Evolutionary conservation across 345 rosid species (phyloP), one percentile per base, ranked within the genome.

Genomic region (Isatis tinctoria): DNA sequence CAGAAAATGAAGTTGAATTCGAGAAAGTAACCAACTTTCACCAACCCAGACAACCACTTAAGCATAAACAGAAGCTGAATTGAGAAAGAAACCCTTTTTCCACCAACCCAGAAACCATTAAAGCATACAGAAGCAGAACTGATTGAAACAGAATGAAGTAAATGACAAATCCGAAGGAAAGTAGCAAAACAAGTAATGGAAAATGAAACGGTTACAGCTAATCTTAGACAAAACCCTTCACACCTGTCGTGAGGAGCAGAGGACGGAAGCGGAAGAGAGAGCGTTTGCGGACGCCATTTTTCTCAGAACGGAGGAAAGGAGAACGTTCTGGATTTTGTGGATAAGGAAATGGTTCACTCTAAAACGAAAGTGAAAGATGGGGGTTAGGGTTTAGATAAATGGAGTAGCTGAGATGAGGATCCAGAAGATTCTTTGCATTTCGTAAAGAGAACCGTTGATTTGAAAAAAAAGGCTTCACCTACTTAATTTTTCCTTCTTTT

Each of bases 191-290:
- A 41, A 54, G 56, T 73, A n/a, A 12, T 26, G 27, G 12, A 60
- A 37, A 43, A 36, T 26, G 0, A 41, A 72, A 63, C 13, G 37
- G 66, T 27, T 18, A 43, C 27, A 24, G 58, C 17, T 18, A 51
- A 5, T 12, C 5, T 48, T 5, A 35, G 30, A 45, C 9, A 53
- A 22, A 47, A 10, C 13, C 12, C 3, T 35, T 6, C 22, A 89
- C 97, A 89, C 97, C 96, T 90, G 91, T 60, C 80, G 88, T 53
- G 90, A 84, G 56, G 90, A 82, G 84, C 91, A 87, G 70, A 92
- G 77, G 20, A 88, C 74, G 49, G 90, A 90, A 18, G 92, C 88
- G 0, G 91, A 80, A 12, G 88, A 85, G 27, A 92, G 81, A 60
- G 94, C 92, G 72, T 88, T 88, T 17, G 96, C 88, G 2, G 94